These are phyloP conservation scores for Grigorovia transvaalensis DNA, from an alignment of 805 yeast species.

Conservation along the genomic window DNA sequence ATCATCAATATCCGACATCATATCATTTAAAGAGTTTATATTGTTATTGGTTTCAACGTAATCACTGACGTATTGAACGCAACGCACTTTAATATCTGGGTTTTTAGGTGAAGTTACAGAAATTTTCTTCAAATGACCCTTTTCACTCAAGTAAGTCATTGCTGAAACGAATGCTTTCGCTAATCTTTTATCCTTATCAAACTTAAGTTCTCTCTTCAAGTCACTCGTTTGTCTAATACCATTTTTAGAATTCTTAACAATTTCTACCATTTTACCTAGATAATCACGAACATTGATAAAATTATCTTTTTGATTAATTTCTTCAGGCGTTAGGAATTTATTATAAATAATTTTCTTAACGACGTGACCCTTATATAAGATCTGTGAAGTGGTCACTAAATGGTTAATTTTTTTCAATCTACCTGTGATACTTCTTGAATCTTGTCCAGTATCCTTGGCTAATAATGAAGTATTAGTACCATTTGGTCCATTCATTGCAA, in stretches of 20 bases:
- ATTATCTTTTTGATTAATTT: conserved; percentile 10
- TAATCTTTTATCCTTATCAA: conserved; percentile 33
- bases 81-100: conserved; percentile 38
- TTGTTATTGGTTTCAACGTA: conserved; percentile 25
- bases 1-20: conserved; percentile 19
- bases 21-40: conserved; percentile 6
- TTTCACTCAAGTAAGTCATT: conserved; percentile 35
- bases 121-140: conserved; percentile 40
- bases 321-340: conserved; percentile 29
- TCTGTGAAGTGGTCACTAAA: conserved; percentile 34
- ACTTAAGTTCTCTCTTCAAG: conserved; percentile 46
- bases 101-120: conserved; percentile 40
- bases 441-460: conserved; percentile 51
- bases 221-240: conserved; percentile 52
- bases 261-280: conserved; percentile 33
- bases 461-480: conserved; percentile 56
- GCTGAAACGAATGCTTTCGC: conserved; percentile 41
- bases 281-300: conserved; percentile 23
- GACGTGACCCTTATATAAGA: conserved; percentile 37
- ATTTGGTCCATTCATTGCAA: conserved; percentile 43
- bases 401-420: conserved; percentile 48
- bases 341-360: conserved; percentile 45
- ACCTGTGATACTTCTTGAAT: conserved; percentile 56
- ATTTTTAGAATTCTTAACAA: conserved; percentile 48
- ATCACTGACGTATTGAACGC: conserved; percentile 36